Conservation (phyloP, 495 filamentous ascomycete species). For the Xylaria flabelliformis region DNA sequence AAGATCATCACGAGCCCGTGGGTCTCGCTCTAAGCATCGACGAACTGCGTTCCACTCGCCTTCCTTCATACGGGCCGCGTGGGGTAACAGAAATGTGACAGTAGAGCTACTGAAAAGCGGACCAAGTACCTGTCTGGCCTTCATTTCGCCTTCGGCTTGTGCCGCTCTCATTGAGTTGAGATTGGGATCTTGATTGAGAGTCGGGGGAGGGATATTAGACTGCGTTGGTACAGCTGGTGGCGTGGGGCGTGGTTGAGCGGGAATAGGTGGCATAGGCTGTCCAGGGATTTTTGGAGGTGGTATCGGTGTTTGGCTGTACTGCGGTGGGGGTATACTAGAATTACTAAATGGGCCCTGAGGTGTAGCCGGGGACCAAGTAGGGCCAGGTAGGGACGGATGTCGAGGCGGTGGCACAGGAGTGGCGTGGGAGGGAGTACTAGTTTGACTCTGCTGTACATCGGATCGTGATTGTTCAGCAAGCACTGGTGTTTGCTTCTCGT, state of each 20-base stretch:
- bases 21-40: constrained; percentile 62
- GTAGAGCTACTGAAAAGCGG: constrained; percentile 64
- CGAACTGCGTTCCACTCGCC: constrained; percentile 69
- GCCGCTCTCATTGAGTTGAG: constrained; percentile 39
- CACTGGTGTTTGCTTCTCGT: constrained; percentile 47
- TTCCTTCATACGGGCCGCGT: constrained; percentile 66
- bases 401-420: constrained; percentile 43
- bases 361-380: constrained; percentile 56
- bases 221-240: constrained; percentile 34
- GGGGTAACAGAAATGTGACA: constrained; percentile 69
- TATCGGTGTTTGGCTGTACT: constrained; percentile 41
- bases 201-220: constrained; percentile 29
- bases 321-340: constrained; percentile 36
- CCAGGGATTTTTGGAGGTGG: constrained; percentile 42
- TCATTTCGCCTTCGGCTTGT: constrained; percentile 52
- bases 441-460: constrained; percentile 34
- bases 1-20: constrained; percentile 53
- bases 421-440: constrained; percentile 33
- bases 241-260: constrained; percentile 22
- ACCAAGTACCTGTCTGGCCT: constrained; percentile 66
- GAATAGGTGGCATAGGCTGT: constrained; percentile 31
- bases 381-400: constrained; percentile 52
- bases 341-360: constrained; percentile 50
- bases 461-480: constrained; percentile 54
- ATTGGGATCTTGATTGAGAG: constrained; percentile 37